Conservation (phyloP, 2,329 filamentous ascomycete genomes). For the Hymenoscyphus fraxineus region DNA sequence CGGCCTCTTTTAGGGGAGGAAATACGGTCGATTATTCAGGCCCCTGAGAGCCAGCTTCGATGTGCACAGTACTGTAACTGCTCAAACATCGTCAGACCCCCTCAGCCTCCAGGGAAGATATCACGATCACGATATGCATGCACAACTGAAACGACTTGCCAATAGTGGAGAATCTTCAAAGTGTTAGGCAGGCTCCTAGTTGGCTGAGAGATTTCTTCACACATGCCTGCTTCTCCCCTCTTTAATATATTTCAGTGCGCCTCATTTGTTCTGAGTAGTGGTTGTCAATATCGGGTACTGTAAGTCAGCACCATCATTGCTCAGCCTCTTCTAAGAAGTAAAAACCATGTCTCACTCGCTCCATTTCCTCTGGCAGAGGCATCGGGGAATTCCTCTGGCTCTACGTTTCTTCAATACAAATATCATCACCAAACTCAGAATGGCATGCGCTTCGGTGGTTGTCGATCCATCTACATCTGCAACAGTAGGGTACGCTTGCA, state of each 20-base stretch:
- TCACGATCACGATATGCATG: neutral
- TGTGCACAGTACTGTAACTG: neutral
- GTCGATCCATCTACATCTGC: neutral
- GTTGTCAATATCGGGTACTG: neutral
- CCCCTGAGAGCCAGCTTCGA: too few species aligned
- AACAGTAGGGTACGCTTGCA: constrained; percentile 3
- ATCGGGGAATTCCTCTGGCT: neutral
- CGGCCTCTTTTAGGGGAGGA: too few species aligned
- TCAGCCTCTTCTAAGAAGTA: neutral
- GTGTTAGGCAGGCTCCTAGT: neutral
- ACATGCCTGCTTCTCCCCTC: neutral
- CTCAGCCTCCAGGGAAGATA: neutral
- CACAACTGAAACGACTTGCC: neutral
- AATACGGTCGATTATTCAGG: too few species aligned
- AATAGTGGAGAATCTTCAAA: neutral
- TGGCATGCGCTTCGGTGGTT: constrained; percentile 2
- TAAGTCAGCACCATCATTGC: neutral
- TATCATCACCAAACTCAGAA: neutral
- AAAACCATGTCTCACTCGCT: neutral
- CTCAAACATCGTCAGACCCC: neutral
- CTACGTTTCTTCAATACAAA: neutral
- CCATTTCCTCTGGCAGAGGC: neutral
- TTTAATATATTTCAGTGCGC: neutral
- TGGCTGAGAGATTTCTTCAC: neutral
- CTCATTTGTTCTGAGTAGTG: neutral